Evolutionary conservation across 345 rosid genomes (phyloP).

Genomic region (Populus pruinosa): DNA sequence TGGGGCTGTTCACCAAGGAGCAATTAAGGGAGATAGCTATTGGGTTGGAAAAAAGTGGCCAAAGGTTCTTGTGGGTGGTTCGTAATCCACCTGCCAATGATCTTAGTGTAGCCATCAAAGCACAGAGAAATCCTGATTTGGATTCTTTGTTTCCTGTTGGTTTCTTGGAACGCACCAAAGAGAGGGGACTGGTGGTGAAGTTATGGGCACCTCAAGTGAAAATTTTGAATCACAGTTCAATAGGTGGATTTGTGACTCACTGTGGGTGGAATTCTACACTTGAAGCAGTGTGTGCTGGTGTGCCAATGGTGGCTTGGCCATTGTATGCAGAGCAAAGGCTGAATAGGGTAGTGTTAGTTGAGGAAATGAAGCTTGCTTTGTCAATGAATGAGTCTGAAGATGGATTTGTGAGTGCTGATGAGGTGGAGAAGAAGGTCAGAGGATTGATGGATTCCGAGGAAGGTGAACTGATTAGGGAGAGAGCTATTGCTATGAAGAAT

Average conservation of each 20-base stretch:
- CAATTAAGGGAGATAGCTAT: constrained; percentile 47
- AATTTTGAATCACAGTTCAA: constrained; percentile 39
- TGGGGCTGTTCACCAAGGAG: constrained; percentile 31
- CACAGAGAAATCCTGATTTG: constrained; percentile 9
- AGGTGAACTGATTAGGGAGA: constrained; percentile 19
- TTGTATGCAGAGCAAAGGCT: constrained; percentile 42
- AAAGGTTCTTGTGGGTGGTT: constrained; percentile 52
- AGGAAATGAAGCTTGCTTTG: constrained; percentile 50
- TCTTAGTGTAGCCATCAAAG: constrained; percentile 6
- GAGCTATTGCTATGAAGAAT: constrained; percentile 10
- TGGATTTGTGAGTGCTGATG: constrained; percentile 36
- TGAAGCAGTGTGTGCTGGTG: constrained; percentile 49
- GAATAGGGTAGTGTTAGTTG: constrained; percentile 42
- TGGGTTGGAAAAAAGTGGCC: constrained; percentile 42
- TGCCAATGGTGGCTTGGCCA: constrained; percentile 52
- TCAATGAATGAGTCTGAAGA: constrained; percentile 36
- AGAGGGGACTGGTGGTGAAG: constrained; percentile 45
- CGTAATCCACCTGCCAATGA: constrained; percentile 29
- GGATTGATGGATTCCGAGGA: constrained; percentile 35
- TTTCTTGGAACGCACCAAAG: constrained; percentile 32
- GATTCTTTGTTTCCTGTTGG: constrained; percentile 34
- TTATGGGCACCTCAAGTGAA: constrained; percentile 61
- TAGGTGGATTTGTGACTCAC: constrained; percentile 63
- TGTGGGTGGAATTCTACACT: constrained; percentile 70
- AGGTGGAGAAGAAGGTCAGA: constrained; percentile 31